Evolutionary conservation across 306 rosid species (phyloP).

Genomic region (Calophaca sinica): DNA sequence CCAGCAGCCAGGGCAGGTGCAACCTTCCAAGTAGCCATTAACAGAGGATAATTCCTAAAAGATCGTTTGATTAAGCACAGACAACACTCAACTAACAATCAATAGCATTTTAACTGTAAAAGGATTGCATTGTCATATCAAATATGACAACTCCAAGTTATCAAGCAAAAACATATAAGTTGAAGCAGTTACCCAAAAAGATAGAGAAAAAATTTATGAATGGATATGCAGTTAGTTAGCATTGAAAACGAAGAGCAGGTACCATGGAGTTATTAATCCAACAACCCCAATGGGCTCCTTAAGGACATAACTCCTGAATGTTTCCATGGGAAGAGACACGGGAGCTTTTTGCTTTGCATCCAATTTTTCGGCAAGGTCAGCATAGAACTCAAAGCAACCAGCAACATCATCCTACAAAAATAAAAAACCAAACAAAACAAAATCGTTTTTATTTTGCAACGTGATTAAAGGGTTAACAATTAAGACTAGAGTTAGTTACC

Average conservation of each 20-base stretch:
- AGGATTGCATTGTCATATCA: constrained; percentile 6
- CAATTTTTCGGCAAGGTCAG: constrained; percentile 94
- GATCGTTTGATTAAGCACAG: background rate
- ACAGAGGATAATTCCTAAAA: constrained; percentile 87
- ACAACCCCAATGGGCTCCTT: constrained; percentile 94
- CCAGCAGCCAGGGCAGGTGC: constrained; percentile 99
- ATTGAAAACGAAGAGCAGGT: constrained; percentile 46
- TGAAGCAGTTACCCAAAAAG: too few relatives aligned
- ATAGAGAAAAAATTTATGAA: too few relatives aligned
- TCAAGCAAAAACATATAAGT: too few relatives aligned
- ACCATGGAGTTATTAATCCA: constrained; percentile 95
- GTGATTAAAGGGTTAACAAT: background rate
- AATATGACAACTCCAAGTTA: background rate
- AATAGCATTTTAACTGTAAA: background rate
- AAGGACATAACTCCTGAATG: constrained; percentile 74
- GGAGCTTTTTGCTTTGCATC: constrained; percentile 83
- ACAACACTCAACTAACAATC: constrained; percentile 8
- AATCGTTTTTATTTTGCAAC: background rate
- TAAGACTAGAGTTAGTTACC: constrained; percentile 48
- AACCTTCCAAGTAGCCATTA: constrained; percentile 98
- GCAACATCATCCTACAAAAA: constrained; percentile 89
- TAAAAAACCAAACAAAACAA: background rate
- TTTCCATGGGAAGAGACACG: constrained; percentile 85
- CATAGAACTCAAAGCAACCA: constrained; percentile 95
- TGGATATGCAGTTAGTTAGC: background rate